These are phyloP conservation scores for Nicotiana rustica DNA, from an alignment of 305 asterid genomes.

Conservation along the genomic window DNA sequence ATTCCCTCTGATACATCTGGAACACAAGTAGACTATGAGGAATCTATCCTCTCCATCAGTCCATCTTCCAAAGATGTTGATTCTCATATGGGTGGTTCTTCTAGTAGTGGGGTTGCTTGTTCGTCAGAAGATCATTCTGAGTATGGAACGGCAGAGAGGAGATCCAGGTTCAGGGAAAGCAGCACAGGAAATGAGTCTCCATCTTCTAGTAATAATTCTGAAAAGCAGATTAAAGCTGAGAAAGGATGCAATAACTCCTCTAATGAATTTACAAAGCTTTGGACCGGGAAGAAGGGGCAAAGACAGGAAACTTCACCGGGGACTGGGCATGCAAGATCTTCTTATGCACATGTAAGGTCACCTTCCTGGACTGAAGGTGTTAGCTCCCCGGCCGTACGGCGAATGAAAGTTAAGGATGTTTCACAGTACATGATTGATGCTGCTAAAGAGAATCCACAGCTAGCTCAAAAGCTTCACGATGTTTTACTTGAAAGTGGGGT, in stretches of 20 bases:
- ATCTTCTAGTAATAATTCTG: constrained; percentile 44
- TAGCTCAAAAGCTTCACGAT: constrained; percentile 95
- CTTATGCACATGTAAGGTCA: constrained; percentile 75
- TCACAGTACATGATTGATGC: constrained; percentile 96
- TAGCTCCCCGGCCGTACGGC: constrained; percentile 84
- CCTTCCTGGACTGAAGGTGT: constrained; percentile 99
- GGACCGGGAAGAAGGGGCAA: constrained; percentile 42
- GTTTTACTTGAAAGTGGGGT: constrained; percentile 99
- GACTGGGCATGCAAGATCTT: constrained; percentile 48
- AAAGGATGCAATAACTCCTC: constrained; percentile 45
- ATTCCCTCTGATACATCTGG: constrained; percentile 89
- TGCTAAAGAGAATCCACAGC: constrained; percentile 91
- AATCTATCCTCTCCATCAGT: constrained; percentile 46
- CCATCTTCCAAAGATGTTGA: constrained; percentile 46
- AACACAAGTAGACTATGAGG: constrained; percentile 51
- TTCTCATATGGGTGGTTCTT: constrained; percentile 56
- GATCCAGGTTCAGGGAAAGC: constrained; percentile 48
- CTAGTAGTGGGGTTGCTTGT: constrained; percentile 53
- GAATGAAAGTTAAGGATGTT: constrained; percentile 87
- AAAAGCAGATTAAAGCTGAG: constrained; percentile 37
- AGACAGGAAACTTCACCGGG: constrained; percentile 50
- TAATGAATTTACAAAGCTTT: constrained; percentile 43
- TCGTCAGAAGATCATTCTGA: constrained; percentile 50
- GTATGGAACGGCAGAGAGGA: constrained; percentile 43
- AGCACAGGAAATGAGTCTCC: constrained; percentile 46